A percentile compares a stretch with the other conserved stretches of the same genome.
Conservation (phyloP, 1,284 basidiomycete genomes). For the Heterobasidion irregulare region DNA sequence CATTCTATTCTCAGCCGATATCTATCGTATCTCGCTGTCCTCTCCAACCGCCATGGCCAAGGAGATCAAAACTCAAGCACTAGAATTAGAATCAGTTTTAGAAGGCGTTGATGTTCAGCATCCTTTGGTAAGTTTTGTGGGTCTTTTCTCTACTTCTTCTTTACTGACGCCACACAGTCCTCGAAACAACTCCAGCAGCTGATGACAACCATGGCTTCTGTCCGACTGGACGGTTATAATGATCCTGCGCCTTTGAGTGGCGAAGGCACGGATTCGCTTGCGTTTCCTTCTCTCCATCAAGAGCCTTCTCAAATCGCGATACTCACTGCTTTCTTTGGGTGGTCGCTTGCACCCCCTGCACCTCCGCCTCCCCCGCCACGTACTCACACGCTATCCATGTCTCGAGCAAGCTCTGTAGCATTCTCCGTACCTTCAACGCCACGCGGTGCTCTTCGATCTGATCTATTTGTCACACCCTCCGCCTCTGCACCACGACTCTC, state of each 20-base stretch:
- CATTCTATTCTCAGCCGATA: slow-evolving; percentile 37
- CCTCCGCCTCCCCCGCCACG: slow-evolving; percentile 23
- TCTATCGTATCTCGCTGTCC: slow-evolving; percentile 68
- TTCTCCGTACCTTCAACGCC: slow-evolving; percentile 27
- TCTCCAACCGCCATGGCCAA: slow-evolving; percentile 51
- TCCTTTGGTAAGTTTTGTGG: slow-evolving; percentile 45
- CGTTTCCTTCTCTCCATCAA: slow-evolving; percentile 5
- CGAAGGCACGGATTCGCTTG: slow-evolving; percentile 7
- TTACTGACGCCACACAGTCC: not conserved
- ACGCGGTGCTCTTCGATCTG: slow-evolving; percentile 3
- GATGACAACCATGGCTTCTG: slow-evolving; percentile 19
- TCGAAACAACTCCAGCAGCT: slow-evolving; percentile 25
- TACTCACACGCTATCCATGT: slow-evolving; percentile 27
- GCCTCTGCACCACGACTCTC: slow-evolving; percentile 11
- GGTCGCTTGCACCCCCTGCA: slow-evolving; percentile 43
- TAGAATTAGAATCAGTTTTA: slow-evolving; percentile 42
- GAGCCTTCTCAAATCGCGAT: slow-evolving; percentile 46
- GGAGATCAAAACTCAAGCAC: slow-evolving; percentile 49
- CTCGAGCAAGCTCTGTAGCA: slow-evolving; percentile 29
- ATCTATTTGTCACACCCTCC: slow-evolving; percentile 12
- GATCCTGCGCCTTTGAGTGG: slow-evolving; percentile 1
- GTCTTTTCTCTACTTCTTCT: slow-evolving; percentile 1
- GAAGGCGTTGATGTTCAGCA: slow-evolving; percentile 54
- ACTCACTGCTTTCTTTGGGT: slow-evolving; percentile 63
- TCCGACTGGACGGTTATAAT: slow-evolving; percentile 9